Conservation (phyloP, 805 yeast species). For the Lachancea thermotolerans region DNA sequence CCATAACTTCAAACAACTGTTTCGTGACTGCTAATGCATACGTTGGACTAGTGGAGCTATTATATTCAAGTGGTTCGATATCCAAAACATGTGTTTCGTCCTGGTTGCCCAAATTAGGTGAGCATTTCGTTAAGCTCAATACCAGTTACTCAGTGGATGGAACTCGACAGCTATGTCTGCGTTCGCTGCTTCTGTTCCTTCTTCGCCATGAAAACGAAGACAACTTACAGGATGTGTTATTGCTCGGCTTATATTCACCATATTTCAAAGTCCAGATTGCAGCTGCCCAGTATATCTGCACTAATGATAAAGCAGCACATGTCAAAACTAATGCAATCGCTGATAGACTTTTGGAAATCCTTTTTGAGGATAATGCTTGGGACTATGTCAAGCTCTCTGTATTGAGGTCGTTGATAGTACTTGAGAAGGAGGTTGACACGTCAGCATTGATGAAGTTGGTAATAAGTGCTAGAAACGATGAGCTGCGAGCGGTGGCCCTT, state of each 20-base stretch:
- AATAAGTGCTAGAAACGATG: conserved; percentile 32
- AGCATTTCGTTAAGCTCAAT: conserved; percentile 34
- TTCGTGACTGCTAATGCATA: conserved; percentile 32
- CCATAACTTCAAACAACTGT: conserved; percentile 25
- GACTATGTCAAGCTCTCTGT: conserved; percentile 40
- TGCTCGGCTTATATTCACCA: conserved; percentile 34
- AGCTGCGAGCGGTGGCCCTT: conserved; percentile 41
- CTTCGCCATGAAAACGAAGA: conserved; percentile 18
- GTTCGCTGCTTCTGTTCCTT: conserved; percentile 30
- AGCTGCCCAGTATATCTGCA: conserved; percentile 32
- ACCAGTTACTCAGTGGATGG: conserved; percentile 36
- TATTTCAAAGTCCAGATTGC: conserved; percentile 41
- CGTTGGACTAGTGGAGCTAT: conserved; percentile 21
- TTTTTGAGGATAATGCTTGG: conserved; percentile 32
- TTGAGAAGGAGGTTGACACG: conserved; percentile 16
- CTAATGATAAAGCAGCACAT: neutral
- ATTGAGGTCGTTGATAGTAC: conserved; percentile 30
- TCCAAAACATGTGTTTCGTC: neutral
- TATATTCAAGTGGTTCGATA: conserved; percentile 9
- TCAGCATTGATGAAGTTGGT: conserved; percentile 19
- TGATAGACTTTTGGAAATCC: conserved; percentile 10
- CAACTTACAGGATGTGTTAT: conserved; percentile 25
- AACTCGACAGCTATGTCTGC: conserved; percentile 41
- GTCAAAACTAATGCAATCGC: no score
- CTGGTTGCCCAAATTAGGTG: conserved; percentile 24